Conservation (phyloP, 768 basidiomycete genomes). For the Amanita inopinata region DNA sequence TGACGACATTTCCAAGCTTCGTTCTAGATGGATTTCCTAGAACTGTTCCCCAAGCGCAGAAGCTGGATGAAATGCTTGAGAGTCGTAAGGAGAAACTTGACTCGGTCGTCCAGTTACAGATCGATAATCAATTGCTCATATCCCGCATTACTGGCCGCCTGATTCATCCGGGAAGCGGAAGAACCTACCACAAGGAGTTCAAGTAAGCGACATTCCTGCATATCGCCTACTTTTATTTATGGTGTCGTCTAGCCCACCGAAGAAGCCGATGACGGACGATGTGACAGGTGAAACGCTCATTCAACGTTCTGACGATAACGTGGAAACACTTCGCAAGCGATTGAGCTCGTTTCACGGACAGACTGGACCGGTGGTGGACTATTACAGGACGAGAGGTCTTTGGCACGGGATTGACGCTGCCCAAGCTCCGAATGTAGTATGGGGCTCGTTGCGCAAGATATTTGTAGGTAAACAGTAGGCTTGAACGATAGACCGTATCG, state of each 20-base stretch:
- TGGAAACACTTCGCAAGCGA: slow-evolving; percentile 88
- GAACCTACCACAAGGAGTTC: slow-evolving; percentile 94
- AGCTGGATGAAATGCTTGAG: slow-evolving; percentile 86
- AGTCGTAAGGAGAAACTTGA: slow-evolving; percentile 80
- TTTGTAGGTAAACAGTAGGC: slow-evolving; percentile 29
- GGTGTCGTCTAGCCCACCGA: slow-evolving; percentile 68
- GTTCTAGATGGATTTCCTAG: slow-evolving; percentile 99
- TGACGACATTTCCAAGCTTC: slow-evolving; percentile 48
- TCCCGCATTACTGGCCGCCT: slow-evolving; percentile 96
- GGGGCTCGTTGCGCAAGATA: slow-evolving; percentile 68
- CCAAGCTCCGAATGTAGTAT: slow-evolving; percentile 86
- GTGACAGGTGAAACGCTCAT: slow-evolving; percentile 91
- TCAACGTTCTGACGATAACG: slow-evolving; percentile 97
- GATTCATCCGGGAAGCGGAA: slow-evolving; percentile 81
- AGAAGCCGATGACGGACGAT: slow-evolving; percentile 92
- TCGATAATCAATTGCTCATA: slow-evolving; percentile 92
- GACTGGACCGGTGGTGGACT: slow-evolving; percentile 92
- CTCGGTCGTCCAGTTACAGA: slow-evolving; percentile 84
- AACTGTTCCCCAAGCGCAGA: slow-evolving; percentile 92
- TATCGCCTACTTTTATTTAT: slow-evolving; percentile 8
- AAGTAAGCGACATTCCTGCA: slow-evolving; percentile 42
- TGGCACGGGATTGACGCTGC: slow-evolving; percentile 92
- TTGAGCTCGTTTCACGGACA: slow-evolving; percentile 84
- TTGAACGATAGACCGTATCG: neutral
- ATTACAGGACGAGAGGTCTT: slow-evolving; percentile 87